phyloP scores from a whole-genome alignment of 768 basidiomycete genomes.

The Termitomyces sp. region DNA sequence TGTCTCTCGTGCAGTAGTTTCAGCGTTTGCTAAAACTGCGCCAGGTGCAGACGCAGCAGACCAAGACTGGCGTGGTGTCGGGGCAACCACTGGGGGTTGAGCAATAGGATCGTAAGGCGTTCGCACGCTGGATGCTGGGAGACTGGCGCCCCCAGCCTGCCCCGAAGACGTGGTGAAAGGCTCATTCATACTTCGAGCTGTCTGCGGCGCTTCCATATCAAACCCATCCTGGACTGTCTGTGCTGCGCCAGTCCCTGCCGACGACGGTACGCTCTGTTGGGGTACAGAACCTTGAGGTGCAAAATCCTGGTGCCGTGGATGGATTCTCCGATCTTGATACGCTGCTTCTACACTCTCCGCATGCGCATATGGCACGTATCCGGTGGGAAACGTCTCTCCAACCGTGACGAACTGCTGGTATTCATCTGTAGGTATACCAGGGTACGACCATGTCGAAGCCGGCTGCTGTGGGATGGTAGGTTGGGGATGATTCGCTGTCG shows the following conservation, averaged over 20 bases:
- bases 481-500: background rate
- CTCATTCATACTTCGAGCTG: background rate
- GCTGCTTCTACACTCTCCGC: constrained; percentile 5
- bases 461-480: background rate
- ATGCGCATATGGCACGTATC: constrained; percentile 12
- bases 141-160: background rate
- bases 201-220: background rate
- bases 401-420: background rate
- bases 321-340: background rate
- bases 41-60: background rate
- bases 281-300: background rate
- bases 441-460: background rate
- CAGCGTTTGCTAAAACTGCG: background rate
- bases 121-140: background rate
- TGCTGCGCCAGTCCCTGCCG: background rate
- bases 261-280: background rate
- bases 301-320: background rate
- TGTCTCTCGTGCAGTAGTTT: background rate
- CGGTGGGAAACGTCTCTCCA: constrained; percentile 10
- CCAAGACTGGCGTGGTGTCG: background rate
- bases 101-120: background rate
- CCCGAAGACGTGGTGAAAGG: background rate
- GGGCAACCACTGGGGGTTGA: background rate
- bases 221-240: background rate
- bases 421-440: background rate